Conservation (phyloP, 2,329 filamentous ascomycete species). For the Alternaria hordeiaustralica region DNA sequence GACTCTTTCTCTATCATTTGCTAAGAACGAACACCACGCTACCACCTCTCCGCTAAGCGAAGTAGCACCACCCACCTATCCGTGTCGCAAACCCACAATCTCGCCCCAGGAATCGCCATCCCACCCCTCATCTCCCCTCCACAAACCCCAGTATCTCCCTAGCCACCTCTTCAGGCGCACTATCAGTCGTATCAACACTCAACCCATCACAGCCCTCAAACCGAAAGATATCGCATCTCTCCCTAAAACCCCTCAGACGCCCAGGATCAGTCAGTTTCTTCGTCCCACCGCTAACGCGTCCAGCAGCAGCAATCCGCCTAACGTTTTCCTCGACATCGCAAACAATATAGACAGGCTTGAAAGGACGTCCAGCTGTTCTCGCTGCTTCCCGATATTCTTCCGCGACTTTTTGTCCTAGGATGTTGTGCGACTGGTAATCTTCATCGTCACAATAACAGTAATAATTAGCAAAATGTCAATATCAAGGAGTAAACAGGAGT, state of each 20-base stretch:
- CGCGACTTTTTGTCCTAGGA: background rate
- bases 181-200: background rate
- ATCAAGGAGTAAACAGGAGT: background rate
- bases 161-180: background rate
- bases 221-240: background rate
- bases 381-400: background rate
- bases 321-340: background rate
- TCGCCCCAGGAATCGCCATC: too few relatives aligned
- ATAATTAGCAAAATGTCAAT: background rate
- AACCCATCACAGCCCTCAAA: background rate
- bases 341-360: background rate
- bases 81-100: background rate
- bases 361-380: background rate
- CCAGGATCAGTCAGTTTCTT: background rate
- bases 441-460: background rate
- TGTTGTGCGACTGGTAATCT: background rate
- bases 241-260: background rate
- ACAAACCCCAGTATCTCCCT: background rate
- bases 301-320: background rate
- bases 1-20: too few relatives aligned
- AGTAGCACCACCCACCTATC: background rate
- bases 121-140: background rate
- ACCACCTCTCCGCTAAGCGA: background rate
- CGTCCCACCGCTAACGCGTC: background rate
- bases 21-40: too few relatives aligned